Conservation (phyloP, 495 filamentous ascomycete species). For the Daldinia decipiens region DNA sequence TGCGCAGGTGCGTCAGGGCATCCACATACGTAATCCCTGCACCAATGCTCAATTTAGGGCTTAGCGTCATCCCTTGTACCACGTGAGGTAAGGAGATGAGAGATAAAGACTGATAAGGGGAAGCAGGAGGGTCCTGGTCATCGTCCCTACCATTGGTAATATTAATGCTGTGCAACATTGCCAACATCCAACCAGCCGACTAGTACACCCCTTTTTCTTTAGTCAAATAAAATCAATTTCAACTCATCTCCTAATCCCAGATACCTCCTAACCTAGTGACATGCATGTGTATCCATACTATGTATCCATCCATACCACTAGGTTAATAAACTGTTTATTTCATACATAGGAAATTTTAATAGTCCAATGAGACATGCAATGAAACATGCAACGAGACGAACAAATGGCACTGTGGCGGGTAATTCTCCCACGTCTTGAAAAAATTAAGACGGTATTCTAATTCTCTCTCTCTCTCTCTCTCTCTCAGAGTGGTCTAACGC, state of each 20-base stretch:
- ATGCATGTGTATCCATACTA: not conserved
- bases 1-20: not conserved
- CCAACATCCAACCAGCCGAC: not conserved
- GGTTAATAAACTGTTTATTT: not conserved
- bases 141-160: no score
- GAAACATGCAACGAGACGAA: not conserved
- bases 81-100: not conserved
- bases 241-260: not conserved
- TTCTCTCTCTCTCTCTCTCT: no score
- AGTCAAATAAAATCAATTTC: not conserved
- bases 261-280: no score
- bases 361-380: not conserved
- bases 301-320: not conserved
- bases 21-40: conserved; percentile 6
- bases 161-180: no score
- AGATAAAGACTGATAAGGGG: not conserved
- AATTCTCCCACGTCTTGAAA: not conserved
- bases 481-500: conserved; percentile 20
- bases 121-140: not conserved
- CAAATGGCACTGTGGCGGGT: conserved; percentile 20
- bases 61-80: conserved; percentile 3
- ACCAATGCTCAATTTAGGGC: conserved; percentile 6
- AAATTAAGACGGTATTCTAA: not conserved
- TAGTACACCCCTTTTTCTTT: not conserved
- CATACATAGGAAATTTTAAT: not conserved